Conservation (phyloP, 805 yeast genomes). For the Candida alai region DNA sequence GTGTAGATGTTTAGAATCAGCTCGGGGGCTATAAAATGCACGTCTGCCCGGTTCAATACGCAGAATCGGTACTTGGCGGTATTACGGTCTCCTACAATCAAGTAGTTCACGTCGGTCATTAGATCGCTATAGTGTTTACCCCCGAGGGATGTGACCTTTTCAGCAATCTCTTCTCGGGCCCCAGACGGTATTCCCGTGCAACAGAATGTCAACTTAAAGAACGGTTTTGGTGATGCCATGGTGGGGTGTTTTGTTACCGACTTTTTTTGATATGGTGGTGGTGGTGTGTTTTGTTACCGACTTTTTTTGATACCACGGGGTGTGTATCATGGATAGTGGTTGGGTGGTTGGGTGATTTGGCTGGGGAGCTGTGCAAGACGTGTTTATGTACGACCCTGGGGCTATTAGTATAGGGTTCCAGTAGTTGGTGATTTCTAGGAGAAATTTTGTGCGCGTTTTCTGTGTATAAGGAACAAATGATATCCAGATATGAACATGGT, state of each 20-base stretch:
- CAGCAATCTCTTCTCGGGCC: conserved; percentile 39
- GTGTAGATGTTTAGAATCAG: conserved; percentile 43
- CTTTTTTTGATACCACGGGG: too few relatives aligned
- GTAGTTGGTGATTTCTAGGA: too few relatives aligned
- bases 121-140: conserved; percentile 55
- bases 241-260: conserved; percentile 5
- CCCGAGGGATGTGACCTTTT: conserved; percentile 52
- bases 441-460: too few relatives aligned
- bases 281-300: too few relatives aligned
- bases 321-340: too few relatives aligned
- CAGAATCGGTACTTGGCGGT: conserved; percentile 56
- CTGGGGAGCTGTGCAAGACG: too few relatives aligned
- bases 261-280: too few relatives aligned
- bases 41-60: conserved; percentile 50
- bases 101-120: conserved; percentile 55
- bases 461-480: too few relatives aligned
- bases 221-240: conserved; percentile 25
- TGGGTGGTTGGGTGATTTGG: too few relatives aligned
- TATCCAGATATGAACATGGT: too few relatives aligned
- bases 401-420: too few relatives aligned
- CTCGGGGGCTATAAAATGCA: conserved; percentile 49
- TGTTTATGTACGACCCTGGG: too few relatives aligned
- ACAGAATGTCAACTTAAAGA: conserved; percentile 54
- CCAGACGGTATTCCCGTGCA: conserved; percentile 49
- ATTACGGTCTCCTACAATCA: conserved; percentile 55